These are phyloP conservation scores for Aspergillus olivimuriae DNA, from an alignment of 495 filamentous ascomycete species.

Conservation along the genomic window DNA sequence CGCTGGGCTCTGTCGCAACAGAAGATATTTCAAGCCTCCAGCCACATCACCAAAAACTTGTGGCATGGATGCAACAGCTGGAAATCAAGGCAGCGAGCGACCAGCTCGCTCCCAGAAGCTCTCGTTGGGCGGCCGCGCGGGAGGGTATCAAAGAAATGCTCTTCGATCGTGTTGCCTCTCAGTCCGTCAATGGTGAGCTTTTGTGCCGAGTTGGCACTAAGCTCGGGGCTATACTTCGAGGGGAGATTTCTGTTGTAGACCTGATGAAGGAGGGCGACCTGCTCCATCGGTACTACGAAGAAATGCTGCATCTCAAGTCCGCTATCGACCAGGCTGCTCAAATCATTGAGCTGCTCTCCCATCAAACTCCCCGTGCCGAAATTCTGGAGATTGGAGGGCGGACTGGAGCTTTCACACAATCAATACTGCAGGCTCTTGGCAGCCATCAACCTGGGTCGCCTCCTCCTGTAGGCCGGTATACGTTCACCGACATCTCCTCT, in stretches of 20 bases:
- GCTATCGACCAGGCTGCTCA: neutral
- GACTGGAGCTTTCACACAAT: neutral
- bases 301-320: neutral
- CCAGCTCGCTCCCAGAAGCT: neutral
- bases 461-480: neutral
- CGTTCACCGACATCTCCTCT: conserved; percentile 28
- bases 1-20: neutral
- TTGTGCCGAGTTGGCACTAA: conserved; percentile 2
- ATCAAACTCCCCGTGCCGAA: conserved; percentile 3
- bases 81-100: neutral
- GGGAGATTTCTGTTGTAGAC: neutral
- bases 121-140: neutral
- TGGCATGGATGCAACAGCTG: neutral
- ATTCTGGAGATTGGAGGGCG: neutral
- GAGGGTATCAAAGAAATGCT: neutral
- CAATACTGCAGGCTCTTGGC: neutral
- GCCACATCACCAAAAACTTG: neutral
- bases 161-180: neutral
- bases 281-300: neutral
- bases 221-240: conserved; percentile 2
- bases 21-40: neutral
- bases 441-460: neutral
- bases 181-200: neutral
- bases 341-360: neutral
- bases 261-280: conserved; percentile 2